These are phyloP conservation scores for Ophiostoma ulmi DNA, from an alignment of 2,329 filamentous ascomycete species.

Conservation along the genomic window DNA sequence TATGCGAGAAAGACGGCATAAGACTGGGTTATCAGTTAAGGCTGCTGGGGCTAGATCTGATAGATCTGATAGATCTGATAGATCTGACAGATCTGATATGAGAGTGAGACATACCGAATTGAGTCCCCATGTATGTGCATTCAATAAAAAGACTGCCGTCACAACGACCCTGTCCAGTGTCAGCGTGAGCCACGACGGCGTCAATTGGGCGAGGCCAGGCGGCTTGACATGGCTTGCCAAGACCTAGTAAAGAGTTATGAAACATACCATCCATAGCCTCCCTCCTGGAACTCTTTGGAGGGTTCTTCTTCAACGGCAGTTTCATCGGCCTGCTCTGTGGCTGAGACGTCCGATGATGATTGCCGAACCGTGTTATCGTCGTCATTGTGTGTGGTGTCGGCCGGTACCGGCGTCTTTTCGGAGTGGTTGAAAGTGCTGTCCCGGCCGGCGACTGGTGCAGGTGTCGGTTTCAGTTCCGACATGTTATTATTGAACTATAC, in stretches of 20 bases:
- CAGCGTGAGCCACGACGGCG: background rate
- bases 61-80: background rate
- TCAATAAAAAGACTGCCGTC: slow-evolving; percentile 51
- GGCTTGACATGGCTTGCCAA: slow-evolving; percentile 8
- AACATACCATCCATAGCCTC: slow-evolving; percentile 51
- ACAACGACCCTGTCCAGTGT: slow-evolving; percentile 43
- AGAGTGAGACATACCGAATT: slow-evolving; percentile 50
- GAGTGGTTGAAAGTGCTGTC: background rate
- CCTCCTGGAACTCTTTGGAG: slow-evolving; percentile 43
- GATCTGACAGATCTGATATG: background rate
- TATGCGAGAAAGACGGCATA: slow-evolving; percentile 56
- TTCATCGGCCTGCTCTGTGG: slow-evolving; percentile 15
- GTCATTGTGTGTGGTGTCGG: background rate
- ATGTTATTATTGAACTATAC: background rate
- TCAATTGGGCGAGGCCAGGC: no score
- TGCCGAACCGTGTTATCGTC: background rate
- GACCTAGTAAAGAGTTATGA: background rate
- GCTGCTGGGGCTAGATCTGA: background rate
- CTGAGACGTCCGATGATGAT: slow-evolving; percentile 1
- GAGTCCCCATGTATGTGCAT: slow-evolving; percentile 69
- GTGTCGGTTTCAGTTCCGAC: background rate
- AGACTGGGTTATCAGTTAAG: slow-evolving; percentile 35
- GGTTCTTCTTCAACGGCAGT: slow-evolving; percentile 21
- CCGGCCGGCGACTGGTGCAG: background rate
- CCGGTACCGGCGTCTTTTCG: background rate